These are phyloP conservation scores for Xylaria sp. DNA, from an alignment of 2,329 filamentous ascomycete species.

Conservation along the genomic window DNA sequence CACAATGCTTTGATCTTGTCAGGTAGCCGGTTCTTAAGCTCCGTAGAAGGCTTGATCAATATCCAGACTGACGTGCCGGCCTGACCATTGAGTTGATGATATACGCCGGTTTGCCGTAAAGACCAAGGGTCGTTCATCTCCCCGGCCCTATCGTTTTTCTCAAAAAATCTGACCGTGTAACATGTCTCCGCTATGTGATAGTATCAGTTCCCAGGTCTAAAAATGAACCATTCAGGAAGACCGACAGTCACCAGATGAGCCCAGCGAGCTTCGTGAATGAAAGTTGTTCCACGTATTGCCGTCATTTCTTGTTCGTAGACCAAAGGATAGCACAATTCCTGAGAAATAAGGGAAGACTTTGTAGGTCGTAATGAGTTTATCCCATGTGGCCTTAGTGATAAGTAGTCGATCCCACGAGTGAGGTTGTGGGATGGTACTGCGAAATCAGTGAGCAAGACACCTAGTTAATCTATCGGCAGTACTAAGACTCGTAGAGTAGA, in stretches of 20 bases:
- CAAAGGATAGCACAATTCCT: not conserved
- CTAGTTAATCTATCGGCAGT: no score
- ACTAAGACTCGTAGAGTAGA: not conserved
- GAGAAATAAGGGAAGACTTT: not conserved
- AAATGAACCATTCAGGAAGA: not conserved
- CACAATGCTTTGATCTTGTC: not conserved
- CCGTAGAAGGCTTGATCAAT: not conserved
- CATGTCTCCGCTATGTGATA: not conserved
- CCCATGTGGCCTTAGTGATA: not conserved
- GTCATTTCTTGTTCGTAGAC: not conserved
- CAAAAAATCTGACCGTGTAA: not conserved
- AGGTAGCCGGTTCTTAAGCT: not conserved
- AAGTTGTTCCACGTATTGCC: not conserved
- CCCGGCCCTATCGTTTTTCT: not conserved
- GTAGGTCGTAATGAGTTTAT: not conserved
- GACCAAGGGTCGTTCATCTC: constrained; percentile 1
- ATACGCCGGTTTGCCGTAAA: not conserved
- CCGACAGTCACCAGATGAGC: not conserved
- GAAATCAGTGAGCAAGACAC: not conserved
- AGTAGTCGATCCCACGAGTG: not conserved
- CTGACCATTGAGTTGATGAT: not conserved
- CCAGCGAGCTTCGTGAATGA: not conserved
- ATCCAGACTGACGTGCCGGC: not conserved
- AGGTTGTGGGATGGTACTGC: not conserved
- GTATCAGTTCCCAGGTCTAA: not conserved